A percentile compares a stretch with the other conserved stretches of the same genome.
Conservation (phyloP, 805 yeast genomes). For the Danielozyma ontarioensis region DNA sequence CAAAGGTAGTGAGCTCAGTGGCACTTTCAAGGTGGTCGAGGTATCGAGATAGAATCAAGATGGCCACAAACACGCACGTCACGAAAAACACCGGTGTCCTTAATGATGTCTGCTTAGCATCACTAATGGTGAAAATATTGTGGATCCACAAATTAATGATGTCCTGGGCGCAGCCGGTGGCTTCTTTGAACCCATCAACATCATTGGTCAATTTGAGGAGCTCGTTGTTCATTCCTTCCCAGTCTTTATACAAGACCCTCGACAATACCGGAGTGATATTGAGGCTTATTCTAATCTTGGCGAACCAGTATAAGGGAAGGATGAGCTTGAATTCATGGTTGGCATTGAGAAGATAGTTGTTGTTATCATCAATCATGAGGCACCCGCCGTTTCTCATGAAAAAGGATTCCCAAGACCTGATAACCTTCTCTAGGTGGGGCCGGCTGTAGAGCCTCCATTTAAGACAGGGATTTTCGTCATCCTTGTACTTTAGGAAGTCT, state of each 20-base stretch:
- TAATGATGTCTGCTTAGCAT: slow-evolving; percentile 61
- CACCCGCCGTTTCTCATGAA: slow-evolving; percentile 62
- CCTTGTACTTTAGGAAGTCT: slow-evolving; percentile 28
- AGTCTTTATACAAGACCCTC: slow-evolving; percentile 60
- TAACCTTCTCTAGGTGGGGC: slow-evolving; percentile 51
- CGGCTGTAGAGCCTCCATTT: slow-evolving; percentile 63
- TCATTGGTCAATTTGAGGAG: slow-evolving; percentile 43
- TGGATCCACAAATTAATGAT: slow-evolving; percentile 68
- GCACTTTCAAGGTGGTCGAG: slow-evolving; percentile 48
- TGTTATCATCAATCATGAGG: slow-evolving; percentile 47
- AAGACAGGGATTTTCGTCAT: slow-evolving; percentile 44
- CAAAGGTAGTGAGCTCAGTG: slow-evolving; percentile 37
- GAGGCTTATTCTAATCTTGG: slow-evolving; percentile 61
- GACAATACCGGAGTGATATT: slow-evolving; percentile 57
- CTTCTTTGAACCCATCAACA: slow-evolving; percentile 61
- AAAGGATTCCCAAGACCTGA: slow-evolving; percentile 64
- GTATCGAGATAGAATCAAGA: slow-evolving; percentile 59
- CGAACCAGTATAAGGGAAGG: slow-evolving; percentile 60
- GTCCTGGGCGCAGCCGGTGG: slow-evolving; percentile 52
- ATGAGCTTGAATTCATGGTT: slow-evolving; percentile 58
- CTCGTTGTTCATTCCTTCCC: slow-evolving; percentile 58
- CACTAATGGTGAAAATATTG: slow-evolving; percentile 58
- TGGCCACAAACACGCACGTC: slow-evolving; percentile 62
- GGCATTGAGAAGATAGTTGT: slow-evolving; percentile 43
- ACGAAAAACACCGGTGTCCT: slow-evolving; percentile 74